Percentiles rank a stretch among this genome's conserved stretches.
phyloP scores from a whole-genome alignment of 2,329 filamentous ascomycete genomes.

The Ilyonectria destructans region DNA sequence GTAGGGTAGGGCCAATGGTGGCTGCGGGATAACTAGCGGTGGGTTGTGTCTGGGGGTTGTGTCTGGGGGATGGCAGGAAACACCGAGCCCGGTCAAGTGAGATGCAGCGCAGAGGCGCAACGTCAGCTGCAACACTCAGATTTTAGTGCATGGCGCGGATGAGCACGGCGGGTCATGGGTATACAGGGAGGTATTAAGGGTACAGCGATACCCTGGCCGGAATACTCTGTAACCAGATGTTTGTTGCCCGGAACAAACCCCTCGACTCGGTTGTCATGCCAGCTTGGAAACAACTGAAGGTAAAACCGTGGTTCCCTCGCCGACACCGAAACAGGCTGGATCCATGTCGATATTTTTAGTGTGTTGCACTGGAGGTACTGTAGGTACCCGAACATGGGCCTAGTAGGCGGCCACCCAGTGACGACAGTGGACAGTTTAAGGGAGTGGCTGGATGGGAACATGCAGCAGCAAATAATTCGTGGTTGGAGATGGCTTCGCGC shows the following conservation, averaged over 20 bases:
- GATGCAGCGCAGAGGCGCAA: slow-evolving; percentile 3
- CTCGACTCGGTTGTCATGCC: slow-evolving; percentile 29
- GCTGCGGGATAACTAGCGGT: slow-evolving; percentile 10
- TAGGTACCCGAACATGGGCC: slow-evolving; percentile 7
- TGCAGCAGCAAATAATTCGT: background rate
- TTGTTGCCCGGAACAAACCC: slow-evolving; percentile 25
- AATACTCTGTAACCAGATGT: background rate
- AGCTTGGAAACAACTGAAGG: slow-evolving; percentile 19
- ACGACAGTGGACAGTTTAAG: background rate
- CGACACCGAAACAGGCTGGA: slow-evolving; percentile 23
- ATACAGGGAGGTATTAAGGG: too few relatives aligned
- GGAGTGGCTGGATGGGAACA: background rate
- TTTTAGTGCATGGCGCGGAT: slow-evolving; percentile 3
- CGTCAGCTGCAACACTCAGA: background rate
- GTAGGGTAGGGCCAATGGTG: slow-evolving; percentile 10
- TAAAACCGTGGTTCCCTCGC: slow-evolving; percentile 27
- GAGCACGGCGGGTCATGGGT: too few relatives aligned
- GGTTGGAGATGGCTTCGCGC: background rate
- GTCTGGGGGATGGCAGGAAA: background rate
- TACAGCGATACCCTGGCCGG: background rate
- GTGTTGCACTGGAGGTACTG: background rate
- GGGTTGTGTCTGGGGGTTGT: background rate
- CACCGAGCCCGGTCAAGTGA: background rate
- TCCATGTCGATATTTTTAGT: slow-evolving; percentile 27
- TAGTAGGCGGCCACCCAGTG: background rate